Base-by-base conservation (phyloP, 495 filamentous ascomycete species). In the Rhypophila decipiens region DNA sequence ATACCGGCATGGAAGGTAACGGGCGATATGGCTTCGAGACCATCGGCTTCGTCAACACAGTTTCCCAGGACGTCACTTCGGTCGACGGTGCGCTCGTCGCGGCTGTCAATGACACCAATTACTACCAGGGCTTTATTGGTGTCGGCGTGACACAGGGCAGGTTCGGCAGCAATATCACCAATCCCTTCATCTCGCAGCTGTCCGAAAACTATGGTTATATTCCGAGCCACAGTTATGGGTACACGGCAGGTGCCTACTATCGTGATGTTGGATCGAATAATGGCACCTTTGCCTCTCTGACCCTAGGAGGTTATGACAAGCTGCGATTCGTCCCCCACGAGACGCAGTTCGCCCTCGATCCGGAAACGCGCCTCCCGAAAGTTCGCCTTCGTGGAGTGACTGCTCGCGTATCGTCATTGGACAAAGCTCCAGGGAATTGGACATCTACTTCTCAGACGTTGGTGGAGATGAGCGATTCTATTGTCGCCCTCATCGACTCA, bases 201-300 rank as follows among this genome's bases (percentile, higher is more conserved):
- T 73, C 76, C 27, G 64, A 78, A 43, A 62, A 70, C 34, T 61
- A 68, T 42, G 75, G 75, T 23, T 50, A 49, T 2, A 80, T 84
- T 45, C 76, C 80, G 21, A 83, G 78, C 42, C 69, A 82, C 36
- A 80, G 74, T 51, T 86, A 82, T 55, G 82, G 80, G 39, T 86
- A 80, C 55, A 85, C 83, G 5, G 80, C 83, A 36, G 83, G 83
- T 2, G 81, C 80, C 33, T 73, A 76, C 45, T 84, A 85, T 55
- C 72, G 80, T 71, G 53, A 59, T 66, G 56, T 46, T 9, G 55
- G 50, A 10, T 50, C 71, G 27, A 50, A 10, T 48, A 66, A 50
- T 44, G 75, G 60, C 63, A 78, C 62, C 18, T 74, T 76, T 12
- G 73, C 69, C 22, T 83, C 79, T 24, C 61, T 87, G 24, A 78